Evolutionary conservation across 805 yeast species (phyloP).

Genomic region (Yamadazyma sp.): DNA sequence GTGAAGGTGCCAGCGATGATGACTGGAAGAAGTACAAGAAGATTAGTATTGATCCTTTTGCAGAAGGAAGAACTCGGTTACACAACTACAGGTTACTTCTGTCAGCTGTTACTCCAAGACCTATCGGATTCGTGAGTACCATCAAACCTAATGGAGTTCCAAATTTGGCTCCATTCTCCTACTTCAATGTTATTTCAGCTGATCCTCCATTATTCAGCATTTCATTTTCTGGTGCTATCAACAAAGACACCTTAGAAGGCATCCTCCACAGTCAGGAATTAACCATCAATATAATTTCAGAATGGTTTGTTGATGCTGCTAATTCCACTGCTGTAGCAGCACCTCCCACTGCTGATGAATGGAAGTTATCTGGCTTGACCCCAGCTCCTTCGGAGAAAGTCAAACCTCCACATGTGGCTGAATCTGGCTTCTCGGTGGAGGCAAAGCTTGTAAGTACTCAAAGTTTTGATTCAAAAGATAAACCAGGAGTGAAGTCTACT

Average conservation of each 20-base stretch:
- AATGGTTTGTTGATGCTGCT: slow-evolving; percentile 67
- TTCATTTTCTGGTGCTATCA: slow-evolving; percentile 42
- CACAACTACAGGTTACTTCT: slow-evolving; percentile 52
- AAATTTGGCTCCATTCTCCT: slow-evolving; percentile 65
- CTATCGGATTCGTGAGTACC: slow-evolving; percentile 58
- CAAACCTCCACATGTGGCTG: slow-evolving; percentile 57
- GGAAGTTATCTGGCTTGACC: slow-evolving; percentile 55
- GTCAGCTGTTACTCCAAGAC: slow-evolving; percentile 59
- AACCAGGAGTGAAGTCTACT: slow-evolving; percentile 37
- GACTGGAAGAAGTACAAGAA: slow-evolving; percentile 43
- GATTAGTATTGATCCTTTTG: slow-evolving; percentile 50
- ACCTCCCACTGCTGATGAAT: slow-evolving; percentile 54
- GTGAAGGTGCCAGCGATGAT: slow-evolving; percentile 42
- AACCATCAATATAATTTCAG: slow-evolving; percentile 57
- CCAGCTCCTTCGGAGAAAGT: slow-evolving; percentile 45
- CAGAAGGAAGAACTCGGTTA: slow-evolving; percentile 35
- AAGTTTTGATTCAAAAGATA: slow-evolving; percentile 43
- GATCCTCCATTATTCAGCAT: slow-evolving; percentile 62
- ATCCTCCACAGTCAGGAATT: slow-evolving; percentile 52
- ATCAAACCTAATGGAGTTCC: slow-evolving; percentile 39
- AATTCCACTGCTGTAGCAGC: slow-evolving; percentile 48
- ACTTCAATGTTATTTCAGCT: slow-evolving; percentile 43
- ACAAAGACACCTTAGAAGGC: slow-evolving; percentile 54
- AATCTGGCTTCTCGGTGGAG: slow-evolving; percentile 60
- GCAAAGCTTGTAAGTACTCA: slow-evolving; percentile 47